A percentile compares a stretch with the other conserved stretches of the same genome.
These are phyloP conservation scores for Panellus pusillus DNA, from an alignment of 768 basidiomycete species.

Conservation along the genomic window DNA sequence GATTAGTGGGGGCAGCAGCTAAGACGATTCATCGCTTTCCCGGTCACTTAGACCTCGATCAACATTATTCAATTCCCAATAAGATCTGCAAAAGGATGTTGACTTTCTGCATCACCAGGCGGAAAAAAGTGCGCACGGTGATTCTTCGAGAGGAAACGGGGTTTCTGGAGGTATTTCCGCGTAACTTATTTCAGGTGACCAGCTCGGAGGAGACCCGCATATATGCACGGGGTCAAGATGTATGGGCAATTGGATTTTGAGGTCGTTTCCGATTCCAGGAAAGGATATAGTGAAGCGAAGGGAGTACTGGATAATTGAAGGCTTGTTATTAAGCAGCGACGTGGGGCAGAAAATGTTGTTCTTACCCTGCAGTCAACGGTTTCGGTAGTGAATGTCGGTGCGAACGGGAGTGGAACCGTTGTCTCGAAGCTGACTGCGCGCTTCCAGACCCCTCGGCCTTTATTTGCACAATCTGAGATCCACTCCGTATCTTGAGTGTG, in stretches of 20 bases:
- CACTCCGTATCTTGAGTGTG: slow-evolving; percentile 7
- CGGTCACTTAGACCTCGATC: too few relatives aligned
- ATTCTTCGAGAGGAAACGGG: not conserved
- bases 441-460: slow-evolving; percentile 16
- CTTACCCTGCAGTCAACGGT: slow-evolving; percentile 17
- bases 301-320: not conserved
- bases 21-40: too few relatives aligned
- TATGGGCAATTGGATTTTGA: slow-evolving; percentile 13
- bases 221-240: slow-evolving; percentile 12
- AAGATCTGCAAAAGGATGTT: too few relatives aligned
- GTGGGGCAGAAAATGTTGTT: not conserved
- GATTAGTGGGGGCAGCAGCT: too few relatives aligned
- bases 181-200: not conserved
- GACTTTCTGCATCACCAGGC: too few relatives aligned
- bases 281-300: slow-evolving; percentile 8
- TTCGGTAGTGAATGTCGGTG: slow-evolving; percentile 16
- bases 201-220: not conserved
- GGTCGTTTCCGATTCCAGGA: slow-evolving; percentile 14
- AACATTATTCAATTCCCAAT: too few relatives aligned
- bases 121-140: slow-evolving; percentile 8
- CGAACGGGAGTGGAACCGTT: slow-evolving; percentile 10
- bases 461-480: slow-evolving; percentile 13
- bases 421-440: slow-evolving; percentile 13
- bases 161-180: slow-evolving; percentile 12
- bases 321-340: not conserved